Evolutionary conservation across 768 basidiomycete species (phyloP), one percentile per base, ranked within the genome.

Genomic region (Russula earlei): DNA sequence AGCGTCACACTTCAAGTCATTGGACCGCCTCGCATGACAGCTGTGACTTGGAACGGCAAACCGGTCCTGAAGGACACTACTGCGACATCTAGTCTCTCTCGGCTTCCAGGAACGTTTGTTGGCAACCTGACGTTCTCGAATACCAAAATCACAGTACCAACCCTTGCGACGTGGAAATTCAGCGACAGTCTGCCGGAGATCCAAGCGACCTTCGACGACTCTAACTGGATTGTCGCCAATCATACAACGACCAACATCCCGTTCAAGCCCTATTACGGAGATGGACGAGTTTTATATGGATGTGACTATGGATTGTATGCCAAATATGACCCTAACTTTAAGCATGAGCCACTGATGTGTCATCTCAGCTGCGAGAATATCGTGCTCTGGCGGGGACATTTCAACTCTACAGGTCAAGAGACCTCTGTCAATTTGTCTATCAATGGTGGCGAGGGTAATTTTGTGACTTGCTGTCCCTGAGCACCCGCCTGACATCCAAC

Each of bases 331-430:
- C n/a, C 8, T n/a, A 24, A 15, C 6, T 37, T 37, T 17, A 47
- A 17, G 8, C 19, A 12, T 12, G 27, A 33, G 37, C 17, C 31
- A 24, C 46, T 62, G 20, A 52, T 40, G 44, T 15, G 51, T 41
- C 5, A 48, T 20, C n/a, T 33, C 60, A 90, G 89, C 70, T 91
- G 89, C 60, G 89, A 91, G 69, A 89, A 89, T 63, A 73, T 78
- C 6, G 84, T 90, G 29, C 71, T 92, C 14, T 91, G 86, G 86
- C 77, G 87, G 31, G 90, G 90, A 1, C 85, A 90, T 67, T 92
- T 92, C 69, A 74, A 67, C 14, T 79, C 78, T 0, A 82, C 77
- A 0, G 81, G 82, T 12, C 63, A 65, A 1, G 83, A 83, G 64
- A 80, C 75, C 64, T 83, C 75, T 31, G 79, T 84, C 25, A 86